phyloP scores from a whole-genome alignment of 352 stramenopile species.

The Phytophthora sp. region DNA sequence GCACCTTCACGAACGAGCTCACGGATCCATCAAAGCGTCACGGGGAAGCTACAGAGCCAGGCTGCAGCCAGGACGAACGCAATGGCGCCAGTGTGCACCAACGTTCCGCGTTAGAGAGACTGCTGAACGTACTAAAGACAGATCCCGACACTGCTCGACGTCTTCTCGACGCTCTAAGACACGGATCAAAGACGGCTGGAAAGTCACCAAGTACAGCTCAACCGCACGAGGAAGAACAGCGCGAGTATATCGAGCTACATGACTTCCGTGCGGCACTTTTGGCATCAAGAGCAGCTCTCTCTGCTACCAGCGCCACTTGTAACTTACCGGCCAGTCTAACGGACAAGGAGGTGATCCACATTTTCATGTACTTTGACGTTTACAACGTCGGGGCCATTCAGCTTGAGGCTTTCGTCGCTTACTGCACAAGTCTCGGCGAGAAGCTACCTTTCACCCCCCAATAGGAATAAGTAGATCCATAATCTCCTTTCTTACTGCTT shows the following conservation, averaged over 20 bases:
- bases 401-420: conserved; percentile 45
- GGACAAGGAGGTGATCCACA: conserved; percentile 70
- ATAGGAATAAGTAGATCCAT: not conserved
- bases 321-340: conserved; percentile 30
- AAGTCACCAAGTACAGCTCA: too few species aligned
- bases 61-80: conserved; percentile 51
- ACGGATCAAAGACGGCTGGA: conserved; percentile 18
- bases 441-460: conserved; percentile 27
- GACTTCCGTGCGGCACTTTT: conserved; percentile 49
- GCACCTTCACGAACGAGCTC: conserved; percentile 80
- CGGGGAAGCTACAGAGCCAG: conserved; percentile 73
- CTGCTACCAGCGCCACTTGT: conserved; percentile 3
- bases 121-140: conserved; percentile 35
- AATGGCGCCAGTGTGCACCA: conserved; percentile 66
- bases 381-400: conserved; percentile 70
- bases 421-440: conserved; percentile 37
- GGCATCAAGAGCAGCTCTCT: conserved; percentile 11
- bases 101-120: conserved; percentile 57
- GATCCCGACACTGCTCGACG: conserved; percentile 26
- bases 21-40: conserved; percentile 65
- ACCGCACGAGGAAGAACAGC: conserved; percentile 27
- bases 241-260: conserved; percentile 51
- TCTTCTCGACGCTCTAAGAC: conserved; percentile 32
- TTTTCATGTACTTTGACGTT: conserved; percentile 82
- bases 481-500: conserved; percentile 34